Evolutionary conservation across 139 green algal species (phyloP), one percentile per base, ranked within the genome.

Genomic region (Coelastrella sp.): DNA sequence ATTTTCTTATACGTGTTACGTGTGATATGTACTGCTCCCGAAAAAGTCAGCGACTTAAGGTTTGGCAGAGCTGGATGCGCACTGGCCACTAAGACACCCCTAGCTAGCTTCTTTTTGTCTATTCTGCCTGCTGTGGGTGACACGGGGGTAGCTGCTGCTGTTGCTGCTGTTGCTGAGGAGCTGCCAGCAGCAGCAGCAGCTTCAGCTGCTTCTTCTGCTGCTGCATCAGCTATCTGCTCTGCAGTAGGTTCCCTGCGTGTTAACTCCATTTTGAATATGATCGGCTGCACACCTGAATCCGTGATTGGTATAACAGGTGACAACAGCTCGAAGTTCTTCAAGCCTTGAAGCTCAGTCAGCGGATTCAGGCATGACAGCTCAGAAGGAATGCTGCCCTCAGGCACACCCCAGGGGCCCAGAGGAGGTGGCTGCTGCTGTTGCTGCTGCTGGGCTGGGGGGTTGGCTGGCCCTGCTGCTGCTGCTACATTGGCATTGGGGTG

Each of bases 321-420:
- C 54, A 88, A 68, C 83, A 88, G 68, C 56, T 88, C 83, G 57
- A 88, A 80, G 20, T 56, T 47, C 68, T 80, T 76, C 16, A 88
- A 68, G 4, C 13, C 16, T 3, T 14, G 14, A 19, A 88, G 20
- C 68, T 88, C 83, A 7, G 7, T 80, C 5, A 88, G 56, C 3
- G 83, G 83, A 6, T 88, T 57, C 68, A 88, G 68, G 83, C 83
- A 88, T 61, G 4, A 80, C 17, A 88, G 17, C 13, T 88, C 47
- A 16, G 68, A 16, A 5, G 83, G 83, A 11, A 88, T 17, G 10
- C 60, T 16, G 16, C 82, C 81, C 5, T 47, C 5, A 47, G 58
- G 81, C 64, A 87, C 14, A 20, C 82, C 82, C 82, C 82, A 79
- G 22, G 82, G 82, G 4, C 61, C 61, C 16, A 87, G 13, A 19